phyloP scores from a whole-genome alignment of 345 rosid species.

The Firmiana major region DNA sequence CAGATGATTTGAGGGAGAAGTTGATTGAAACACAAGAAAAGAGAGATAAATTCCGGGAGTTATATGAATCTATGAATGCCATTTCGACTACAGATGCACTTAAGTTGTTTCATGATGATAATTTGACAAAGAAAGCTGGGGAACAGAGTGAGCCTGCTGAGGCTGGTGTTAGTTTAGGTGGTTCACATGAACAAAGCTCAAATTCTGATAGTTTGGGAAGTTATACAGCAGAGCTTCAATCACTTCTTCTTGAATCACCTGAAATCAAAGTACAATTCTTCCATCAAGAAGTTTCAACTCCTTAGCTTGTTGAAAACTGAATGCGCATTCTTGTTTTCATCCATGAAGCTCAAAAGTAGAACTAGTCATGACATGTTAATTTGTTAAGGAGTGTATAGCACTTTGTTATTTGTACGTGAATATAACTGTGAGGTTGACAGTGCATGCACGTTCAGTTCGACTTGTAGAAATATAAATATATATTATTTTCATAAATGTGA shows the following conservation, averaged over 20 bases:
- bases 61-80: slow-evolving; percentile 42
- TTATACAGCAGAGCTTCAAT: slow-evolving; percentile 42
- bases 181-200: slow-evolving; percentile 21
- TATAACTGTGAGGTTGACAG: background rate
- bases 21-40: slow-evolving; percentile 46
- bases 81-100: slow-evolving; percentile 55
- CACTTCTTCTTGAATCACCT: slow-evolving; percentile 50
- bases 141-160: slow-evolving; percentile 16
- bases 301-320: background rate
- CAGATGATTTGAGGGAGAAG: slow-evolving; percentile 47
- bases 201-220: slow-evolving; percentile 26
- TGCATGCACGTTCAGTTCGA: background rate
- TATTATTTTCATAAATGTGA: too few species aligned
- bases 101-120: slow-evolving; percentile 36
- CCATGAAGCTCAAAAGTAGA: background rate
- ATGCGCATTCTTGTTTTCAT: background rate
- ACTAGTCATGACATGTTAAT: background rate
- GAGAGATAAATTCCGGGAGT: slow-evolving; percentile 30
- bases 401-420: background rate
- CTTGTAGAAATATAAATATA: background rate
- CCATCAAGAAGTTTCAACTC: background rate
- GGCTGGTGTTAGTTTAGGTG: slow-evolving; percentile 10
- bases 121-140: slow-evolving; percentile 27
- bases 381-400: background rate
- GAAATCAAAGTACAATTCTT: slow-evolving; percentile 23